Conservation (phyloP, 2,329 filamentous ascomycete species). For the Scleromitrula shiraiana region DNA sequence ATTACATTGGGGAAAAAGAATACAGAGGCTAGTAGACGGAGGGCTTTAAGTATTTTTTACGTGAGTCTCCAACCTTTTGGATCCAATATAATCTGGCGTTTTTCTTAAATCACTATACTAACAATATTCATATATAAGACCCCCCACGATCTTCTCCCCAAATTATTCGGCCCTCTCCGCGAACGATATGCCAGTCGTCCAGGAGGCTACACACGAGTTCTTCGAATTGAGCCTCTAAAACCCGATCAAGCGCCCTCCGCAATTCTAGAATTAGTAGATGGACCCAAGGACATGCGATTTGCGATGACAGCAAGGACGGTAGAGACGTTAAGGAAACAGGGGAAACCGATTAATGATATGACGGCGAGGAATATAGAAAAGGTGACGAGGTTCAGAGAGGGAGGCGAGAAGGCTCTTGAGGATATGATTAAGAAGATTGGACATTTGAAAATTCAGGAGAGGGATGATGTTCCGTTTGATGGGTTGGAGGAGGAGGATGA, state of each 20-base stretch:
- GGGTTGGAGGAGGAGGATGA: slow-evolving; percentile 3
- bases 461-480: slow-evolving; percentile 18
- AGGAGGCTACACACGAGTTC: slow-evolving; percentile 90
- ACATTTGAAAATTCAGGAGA: slow-evolving; percentile 30
- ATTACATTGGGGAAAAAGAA: slow-evolving; percentile 92
- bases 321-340: slow-evolving; percentile 51
- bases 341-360: slow-evolving; percentile 56
- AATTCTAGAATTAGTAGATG: slow-evolving; percentile 91
- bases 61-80: slow-evolving; percentile 50
- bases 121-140: slow-evolving; percentile 41
- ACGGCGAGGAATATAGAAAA: slow-evolving; percentile 76
- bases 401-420: slow-evolving; percentile 62
- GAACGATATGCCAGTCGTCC: slow-evolving; percentile 70
- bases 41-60: slow-evolving; percentile 75
- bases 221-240: slow-evolving; percentile 83
- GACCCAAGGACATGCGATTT: slow-evolving; percentile 88
- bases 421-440: slow-evolving; percentile 44
- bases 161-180: slow-evolving; percentile 78
- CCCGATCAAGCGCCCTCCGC: slow-evolving; percentile 81
- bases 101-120: not conserved
- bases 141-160: slow-evolving; percentile 64
- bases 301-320: slow-evolving; percentile 85
- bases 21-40: slow-evolving; percentile 68
- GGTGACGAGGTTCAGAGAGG: slow-evolving; percentile 65
- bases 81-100: not conserved